These are phyloP conservation scores for Onygenales sp. DNA, from an alignment of 2,329 filamentous ascomycete genomes.

Conservation along the genomic window DNA sequence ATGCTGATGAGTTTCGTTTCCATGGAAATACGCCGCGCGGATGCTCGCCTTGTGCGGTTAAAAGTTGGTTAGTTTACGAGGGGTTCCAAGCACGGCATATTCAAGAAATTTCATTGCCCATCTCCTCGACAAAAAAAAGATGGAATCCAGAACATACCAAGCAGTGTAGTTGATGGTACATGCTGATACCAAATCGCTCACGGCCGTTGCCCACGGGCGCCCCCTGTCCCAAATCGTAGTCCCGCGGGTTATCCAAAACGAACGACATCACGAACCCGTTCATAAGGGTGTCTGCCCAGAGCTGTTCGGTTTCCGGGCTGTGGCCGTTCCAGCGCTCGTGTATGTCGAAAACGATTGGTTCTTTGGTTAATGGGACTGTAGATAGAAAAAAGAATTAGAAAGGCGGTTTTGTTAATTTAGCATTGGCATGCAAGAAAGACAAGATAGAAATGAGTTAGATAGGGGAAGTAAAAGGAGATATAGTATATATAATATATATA, in stretches of 20 bases:
- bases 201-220: not conserved
- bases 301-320: not conserved
- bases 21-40: not conserved
- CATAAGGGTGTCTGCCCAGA: not conserved
- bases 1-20: not conserved
- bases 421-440: not conserved
- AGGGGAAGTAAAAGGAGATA: no score
- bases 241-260: not conserved
- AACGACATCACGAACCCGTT: not conserved
- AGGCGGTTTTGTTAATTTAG: no score
- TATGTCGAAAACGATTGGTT: not conserved
- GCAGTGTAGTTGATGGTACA: slow-evolving; percentile 1
- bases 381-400: not conserved
- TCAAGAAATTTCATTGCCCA: not conserved
- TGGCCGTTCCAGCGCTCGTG: not conserved
- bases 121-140: not conserved
- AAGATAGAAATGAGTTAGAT: not conserved
- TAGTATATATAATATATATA: no score
- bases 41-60: not conserved
- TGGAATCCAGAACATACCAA: not conserved
- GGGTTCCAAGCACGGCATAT: not conserved
- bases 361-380: not conserved
- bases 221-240: not conserved
- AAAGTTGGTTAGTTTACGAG: no score
- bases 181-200: slow-evolving; percentile 1